Evolutionary conservation across 495 filamentous ascomycete genomes (phyloP).

Genomic region (Podospora pseudoanserina): DNA sequence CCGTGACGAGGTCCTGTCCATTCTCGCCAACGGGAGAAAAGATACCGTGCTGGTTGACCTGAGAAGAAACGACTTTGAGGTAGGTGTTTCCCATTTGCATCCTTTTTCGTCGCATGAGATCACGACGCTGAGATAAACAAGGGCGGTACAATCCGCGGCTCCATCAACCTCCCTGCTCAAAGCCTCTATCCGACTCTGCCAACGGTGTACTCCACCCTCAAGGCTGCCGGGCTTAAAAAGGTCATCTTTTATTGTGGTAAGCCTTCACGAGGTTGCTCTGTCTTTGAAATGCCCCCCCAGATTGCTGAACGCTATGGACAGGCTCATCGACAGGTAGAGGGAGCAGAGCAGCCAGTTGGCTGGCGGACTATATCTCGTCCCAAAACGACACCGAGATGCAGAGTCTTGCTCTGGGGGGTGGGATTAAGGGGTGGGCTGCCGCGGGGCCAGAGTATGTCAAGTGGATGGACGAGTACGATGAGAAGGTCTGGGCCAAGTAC

Average conservation of each 20-base stretch:
- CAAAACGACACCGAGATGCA: conserved; percentile 44
- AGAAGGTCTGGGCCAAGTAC: conserved; percentile 40
- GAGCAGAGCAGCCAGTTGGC: conserved; percentile 60
- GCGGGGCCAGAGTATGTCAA: conserved; percentile 53
- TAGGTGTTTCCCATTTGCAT: conserved; percentile 21
- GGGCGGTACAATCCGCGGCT: conserved; percentile 64
- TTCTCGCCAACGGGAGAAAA: conserved; percentile 34
- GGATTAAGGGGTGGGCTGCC: conserved; percentile 62
- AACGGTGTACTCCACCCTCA: conserved; percentile 53
- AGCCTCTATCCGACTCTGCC: conserved; percentile 58
- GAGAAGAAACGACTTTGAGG: conserved; percentile 60
- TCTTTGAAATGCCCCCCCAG: not conserved
- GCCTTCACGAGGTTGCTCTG: conserved; percentile 11
- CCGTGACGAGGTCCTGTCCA: conserved; percentile 28
- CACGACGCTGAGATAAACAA: not conserved
- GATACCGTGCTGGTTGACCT: conserved; percentile 63
- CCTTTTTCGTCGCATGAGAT: not conserved
- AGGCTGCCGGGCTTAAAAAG: conserved; percentile 43
- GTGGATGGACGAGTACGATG: conserved; percentile 59
- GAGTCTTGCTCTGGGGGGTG: conserved; percentile 56
- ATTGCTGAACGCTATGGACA: conserved; percentile 23
- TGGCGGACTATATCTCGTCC: conserved; percentile 56
- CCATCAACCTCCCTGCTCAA: conserved; percentile 70
- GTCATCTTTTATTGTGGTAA: conserved; percentile 69
- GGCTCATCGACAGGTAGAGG: conserved; percentile 64